phyloP scores from a whole-genome alignment of 441 rosid genomes.

The Brassica hybrid region DNA sequence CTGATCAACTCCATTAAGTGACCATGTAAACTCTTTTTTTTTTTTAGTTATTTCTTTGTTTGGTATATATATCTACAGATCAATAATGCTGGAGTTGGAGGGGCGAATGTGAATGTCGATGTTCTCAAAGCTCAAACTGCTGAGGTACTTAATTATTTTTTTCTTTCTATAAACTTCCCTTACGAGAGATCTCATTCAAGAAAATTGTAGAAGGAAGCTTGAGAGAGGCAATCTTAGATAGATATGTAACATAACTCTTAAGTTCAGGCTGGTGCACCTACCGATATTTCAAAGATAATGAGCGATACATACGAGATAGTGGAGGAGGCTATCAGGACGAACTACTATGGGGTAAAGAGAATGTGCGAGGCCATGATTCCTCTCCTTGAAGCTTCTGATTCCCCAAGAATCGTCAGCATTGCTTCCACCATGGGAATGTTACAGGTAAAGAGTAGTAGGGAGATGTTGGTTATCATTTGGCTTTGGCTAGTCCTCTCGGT shows the following conservation, averaged over 20 bases:
- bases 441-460: slow-evolving; percentile 42
- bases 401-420: slow-evolving; percentile 58
- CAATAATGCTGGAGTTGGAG: slow-evolving; percentile 64
- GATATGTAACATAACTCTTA: neutral
- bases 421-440: slow-evolving; percentile 51
- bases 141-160: slow-evolving; percentile 31
- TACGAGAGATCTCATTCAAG: neutral
- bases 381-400: slow-evolving; percentile 57
- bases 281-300: slow-evolving; percentile 40
- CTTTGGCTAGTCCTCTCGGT: neutral
- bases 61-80: slow-evolving; percentile 38
- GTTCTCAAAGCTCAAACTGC: slow-evolving; percentile 39
- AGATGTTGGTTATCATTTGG: neutral
- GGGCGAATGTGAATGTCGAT: slow-evolving; percentile 41
- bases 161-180: neutral
- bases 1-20: too few species aligned
- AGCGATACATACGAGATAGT: slow-evolving; percentile 46
- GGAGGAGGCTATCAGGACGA: slow-evolving; percentile 54
- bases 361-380: slow-evolving; percentile 58
- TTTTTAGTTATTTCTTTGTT: neutral
- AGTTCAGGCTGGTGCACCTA: slow-evolving; percentile 42
- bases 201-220: neutral
- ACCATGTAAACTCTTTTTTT: neutral
- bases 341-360: slow-evolving; percentile 59
- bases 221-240: neutral